Percentiles rank a stretch among this genome's conserved stretches.
These are phyloP conservation scores for Hymenoscyphus linearis DNA, from an alignment of 2,329 filamentous ascomycete species.

Conservation along the genomic window DNA sequence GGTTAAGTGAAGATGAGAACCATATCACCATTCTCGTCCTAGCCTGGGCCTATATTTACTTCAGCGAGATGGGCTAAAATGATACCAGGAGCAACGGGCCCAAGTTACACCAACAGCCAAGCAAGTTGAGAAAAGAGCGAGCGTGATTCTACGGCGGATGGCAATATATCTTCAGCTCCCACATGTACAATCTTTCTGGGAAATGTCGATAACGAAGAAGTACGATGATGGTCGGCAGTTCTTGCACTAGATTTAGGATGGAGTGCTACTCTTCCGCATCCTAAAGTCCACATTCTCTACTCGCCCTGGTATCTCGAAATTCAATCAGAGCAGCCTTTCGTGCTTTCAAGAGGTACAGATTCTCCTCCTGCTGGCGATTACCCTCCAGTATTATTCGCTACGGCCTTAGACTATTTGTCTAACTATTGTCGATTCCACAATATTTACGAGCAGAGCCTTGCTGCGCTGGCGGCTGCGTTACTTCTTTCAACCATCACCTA, in stretches of 20 bases:
- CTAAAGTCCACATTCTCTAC: conserved; percentile 19
- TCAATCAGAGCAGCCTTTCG: conserved; percentile 16
- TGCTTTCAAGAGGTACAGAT: conserved; percentile 12
- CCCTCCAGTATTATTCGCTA: conserved; percentile 17
- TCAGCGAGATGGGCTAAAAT: conserved; percentile 32
- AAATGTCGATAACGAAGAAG: conserved; percentile 22
- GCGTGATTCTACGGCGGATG: background rate
- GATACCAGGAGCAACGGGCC: conserved; percentile 18
- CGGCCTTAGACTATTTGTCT: conserved; percentile 25
- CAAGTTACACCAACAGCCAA: conserved; percentile 15
- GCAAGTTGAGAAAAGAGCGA: conserved; percentile 13
- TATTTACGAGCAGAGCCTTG: conserved; percentile 24
- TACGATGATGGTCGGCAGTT: conserved; percentile 30
- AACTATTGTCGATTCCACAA: conserved; percentile 27
- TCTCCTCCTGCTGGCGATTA: conserved; percentile 7
- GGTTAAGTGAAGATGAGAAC: conserved; percentile 10
- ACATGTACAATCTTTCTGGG: conserved; percentile 22
- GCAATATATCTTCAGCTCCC: background rate
- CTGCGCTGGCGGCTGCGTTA: conserved; percentile 28
- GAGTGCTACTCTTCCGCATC: conserved; percentile 18
- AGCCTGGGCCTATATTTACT: conserved; percentile 30
- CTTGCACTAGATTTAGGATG: conserved; percentile 24
- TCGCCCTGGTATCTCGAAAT: conserved; percentile 21
- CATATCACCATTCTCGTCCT: conserved; percentile 26
- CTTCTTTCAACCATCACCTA: conserved; percentile 27